Conservation (phyloP, 2,329 filamentous ascomycete genomes). For the Alternaria solani region DNA sequence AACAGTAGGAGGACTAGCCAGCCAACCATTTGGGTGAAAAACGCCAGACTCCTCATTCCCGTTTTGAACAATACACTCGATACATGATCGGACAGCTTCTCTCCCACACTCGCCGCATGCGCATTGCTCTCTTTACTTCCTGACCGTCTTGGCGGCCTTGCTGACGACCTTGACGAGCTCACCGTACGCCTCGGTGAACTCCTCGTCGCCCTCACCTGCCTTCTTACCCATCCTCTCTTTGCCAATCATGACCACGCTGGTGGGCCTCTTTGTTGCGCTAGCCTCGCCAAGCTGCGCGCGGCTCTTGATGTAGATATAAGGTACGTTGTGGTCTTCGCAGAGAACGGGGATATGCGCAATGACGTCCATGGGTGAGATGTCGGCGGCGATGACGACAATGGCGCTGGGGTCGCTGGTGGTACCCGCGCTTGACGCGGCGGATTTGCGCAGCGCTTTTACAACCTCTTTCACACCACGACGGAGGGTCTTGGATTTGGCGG, state of each 20-base stretch:
- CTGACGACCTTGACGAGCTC: constrained; percentile 66
- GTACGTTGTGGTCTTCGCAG: constrained; percentile 97
- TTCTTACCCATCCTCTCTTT: constrained; percentile 60
- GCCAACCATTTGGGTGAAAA: constrained; percentile 6
- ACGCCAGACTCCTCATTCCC: constrained; percentile 28
- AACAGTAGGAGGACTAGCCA: constrained; percentile 7
- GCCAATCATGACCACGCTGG: constrained; percentile 88
- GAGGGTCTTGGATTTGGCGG: constrained; percentile 92
- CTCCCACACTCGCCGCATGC: constrained; percentile 8
- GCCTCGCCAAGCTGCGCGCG: constrained; percentile 93
- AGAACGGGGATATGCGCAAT: constrained; percentile 97
- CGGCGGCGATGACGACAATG: constrained; percentile 90
- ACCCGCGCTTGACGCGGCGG: constrained; percentile 71
- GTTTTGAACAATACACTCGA: constrained; percentile 29
- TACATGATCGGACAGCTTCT: constrained; percentile 16
- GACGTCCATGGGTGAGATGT: constrained; percentile 98
- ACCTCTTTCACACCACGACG: constrained; percentile 99
- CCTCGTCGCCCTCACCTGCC: constrained; percentile 56
- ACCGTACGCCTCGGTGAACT: constrained; percentile 62
- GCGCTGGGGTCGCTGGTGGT: constrained; percentile 66
- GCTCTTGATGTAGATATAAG: constrained; percentile 93
- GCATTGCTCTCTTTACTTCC: constrained; percentile 51
- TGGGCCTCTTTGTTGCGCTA: constrained; percentile 93
- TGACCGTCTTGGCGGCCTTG: constrained; percentile 66
- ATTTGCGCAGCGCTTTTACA: constrained; percentile 97